Evolutionary conservation across 2,329 filamentous ascomycete genomes (phyloP), one percentile per base, ranked within the genome.

Genomic region (Dactylella cylindrospora): DNA sequence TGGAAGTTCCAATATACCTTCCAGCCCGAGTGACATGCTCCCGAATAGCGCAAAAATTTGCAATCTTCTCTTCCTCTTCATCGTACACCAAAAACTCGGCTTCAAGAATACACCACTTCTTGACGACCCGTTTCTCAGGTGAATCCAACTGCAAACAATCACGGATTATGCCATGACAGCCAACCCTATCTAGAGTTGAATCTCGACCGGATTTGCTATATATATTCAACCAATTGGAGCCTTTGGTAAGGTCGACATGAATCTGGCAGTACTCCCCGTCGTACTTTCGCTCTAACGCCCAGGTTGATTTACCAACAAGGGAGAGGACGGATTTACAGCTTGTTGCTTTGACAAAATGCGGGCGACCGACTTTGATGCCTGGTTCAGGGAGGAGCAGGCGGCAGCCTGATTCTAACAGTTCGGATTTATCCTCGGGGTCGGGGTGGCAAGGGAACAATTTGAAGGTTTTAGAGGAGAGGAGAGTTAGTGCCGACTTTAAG

Each of bases 201-300:
- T 95, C 88, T 70, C 93, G 94, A 55, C 90, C 88, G 68, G 88
- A 93, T 71, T 95, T 96, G 7, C 89, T 94, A 70, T 93, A 95
- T 23, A 95, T 91, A 65, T 85, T 84, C 22, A 95, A 82, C 40
- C 77, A 79, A 1, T 55, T 70, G 39, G 10, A 52, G 12, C 74
- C 74, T 43, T 79, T 81, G 6, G 75, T 75, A 5, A 87, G 74
- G 69, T 94, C 83, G 31, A 95, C 76, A 68, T 95, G 90, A 23
- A 95, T 82, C 71, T 95, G 90, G 67, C 88, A 94, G 67, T 93
- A 95, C 72, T 95, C 90, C 17, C 68, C 68, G 41, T 69, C 68
- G 32, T 69, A 68, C 35, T 69, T 69, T 35, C 68, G 50, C 39
- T 69, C 68, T 39, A 69, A 47, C 15, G 65, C 62, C 64, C 67